Percentiles rank a stretch among this genome's conserved stretches.
phyloP scores from a whole-genome alignment of 2,329 filamentous ascomycete genomes.

The Thielaviopsis punctulata region DNA sequence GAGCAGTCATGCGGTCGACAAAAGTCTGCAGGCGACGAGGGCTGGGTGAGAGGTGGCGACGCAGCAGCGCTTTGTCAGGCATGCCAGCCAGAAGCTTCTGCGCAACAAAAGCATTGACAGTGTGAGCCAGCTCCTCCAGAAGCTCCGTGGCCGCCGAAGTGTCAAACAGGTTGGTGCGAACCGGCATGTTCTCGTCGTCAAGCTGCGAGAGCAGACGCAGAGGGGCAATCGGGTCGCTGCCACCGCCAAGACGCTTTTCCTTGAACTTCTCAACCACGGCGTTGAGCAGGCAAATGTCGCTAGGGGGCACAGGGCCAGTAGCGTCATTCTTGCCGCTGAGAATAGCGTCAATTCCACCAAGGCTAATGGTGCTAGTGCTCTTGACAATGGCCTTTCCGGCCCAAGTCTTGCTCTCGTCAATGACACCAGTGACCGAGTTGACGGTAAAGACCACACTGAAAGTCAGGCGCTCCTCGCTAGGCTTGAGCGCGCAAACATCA shows the following conservation, averaged over 20 bases:
- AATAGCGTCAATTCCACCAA: slow-evolving; percentile 72
- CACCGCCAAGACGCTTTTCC: slow-evolving; percentile 67
- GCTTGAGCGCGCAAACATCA: slow-evolving; percentile 74
- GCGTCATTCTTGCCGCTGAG: slow-evolving; percentile 51
- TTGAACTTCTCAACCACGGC: slow-evolving; percentile 79
- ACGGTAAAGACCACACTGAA: slow-evolving; percentile 89
- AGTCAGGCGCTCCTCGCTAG: slow-evolving; percentile 77
- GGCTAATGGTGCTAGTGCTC: slow-evolving; percentile 70
- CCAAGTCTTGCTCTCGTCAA: slow-evolving; percentile 79
- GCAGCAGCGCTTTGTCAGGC: slow-evolving; percentile 82
- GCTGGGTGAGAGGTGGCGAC: slow-evolving; percentile 73
- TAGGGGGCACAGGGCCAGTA: slow-evolving; percentile 33
- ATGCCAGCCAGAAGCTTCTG: slow-evolving; percentile 63
- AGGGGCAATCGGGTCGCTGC: slow-evolving; percentile 62
- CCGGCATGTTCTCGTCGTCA: slow-evolving; percentile 94
- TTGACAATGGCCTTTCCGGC: slow-evolving; percentile 87
- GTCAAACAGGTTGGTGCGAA: slow-evolving; percentile 92
- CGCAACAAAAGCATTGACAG: slow-evolving; percentile 78
- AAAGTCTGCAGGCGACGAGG: slow-evolving; percentile 78
- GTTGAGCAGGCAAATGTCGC: slow-evolving; percentile 67
- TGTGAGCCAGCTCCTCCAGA: slow-evolving; percentile 87
- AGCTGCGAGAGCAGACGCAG: slow-evolving; percentile 82
- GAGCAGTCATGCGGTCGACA: slow-evolving; percentile 77
- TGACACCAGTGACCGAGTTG: slow-evolving; percentile 58
- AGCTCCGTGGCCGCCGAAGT: slow-evolving; percentile 78